Conservation (phyloP, 371 early-diverging fungal genomes). For the Zopfochytrium polystomum region DNA sequence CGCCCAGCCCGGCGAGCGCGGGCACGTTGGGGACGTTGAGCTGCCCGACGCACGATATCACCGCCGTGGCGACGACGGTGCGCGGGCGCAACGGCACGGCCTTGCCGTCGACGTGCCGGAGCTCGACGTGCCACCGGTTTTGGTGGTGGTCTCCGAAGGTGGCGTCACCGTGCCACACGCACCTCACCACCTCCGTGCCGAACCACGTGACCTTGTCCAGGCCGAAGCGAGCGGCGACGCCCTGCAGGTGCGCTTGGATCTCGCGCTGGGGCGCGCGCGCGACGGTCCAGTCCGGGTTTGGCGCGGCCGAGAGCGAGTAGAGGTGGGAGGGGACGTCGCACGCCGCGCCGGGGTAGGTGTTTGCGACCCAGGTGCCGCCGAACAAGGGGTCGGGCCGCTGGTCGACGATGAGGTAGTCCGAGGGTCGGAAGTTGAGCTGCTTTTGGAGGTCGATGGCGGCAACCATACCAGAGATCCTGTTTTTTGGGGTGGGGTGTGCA, state of each 20-base stretch:
- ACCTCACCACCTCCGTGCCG: slow-evolving; percentile 48
- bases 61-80: neutral
- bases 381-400: neutral
- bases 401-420: no score
- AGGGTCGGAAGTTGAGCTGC: neutral
- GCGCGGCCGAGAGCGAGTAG: slow-evolving; percentile 52
- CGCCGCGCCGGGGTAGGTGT: slow-evolving; percentile 61
- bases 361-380: slow-evolving; percentile 23
- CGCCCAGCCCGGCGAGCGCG: slow-evolving; percentile 46
- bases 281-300: slow-evolving; percentile 53
- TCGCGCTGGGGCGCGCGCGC: slow-evolving; percentile 47
- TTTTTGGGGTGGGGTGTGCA: neutral
- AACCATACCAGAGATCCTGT: slow-evolving; percentile 2
- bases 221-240: slow-evolving; percentile 50
- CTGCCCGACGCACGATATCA: slow-evolving; percentile 47
- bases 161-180: slow-evolving; percentile 5
- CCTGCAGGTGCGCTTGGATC: slow-evolving; percentile 51
- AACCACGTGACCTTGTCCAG: no score
- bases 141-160: neutral
- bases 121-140: neutral
- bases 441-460: neutral
- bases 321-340: slow-evolving; percentile 60
- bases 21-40: slow-evolving; percentile 56
- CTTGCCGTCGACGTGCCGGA: slow-evolving; percentile 11
- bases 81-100: no score